phyloP scores from a whole-genome alignment of 2,329 filamentous ascomycete species.

The Ascochyta rabiei region DNA sequence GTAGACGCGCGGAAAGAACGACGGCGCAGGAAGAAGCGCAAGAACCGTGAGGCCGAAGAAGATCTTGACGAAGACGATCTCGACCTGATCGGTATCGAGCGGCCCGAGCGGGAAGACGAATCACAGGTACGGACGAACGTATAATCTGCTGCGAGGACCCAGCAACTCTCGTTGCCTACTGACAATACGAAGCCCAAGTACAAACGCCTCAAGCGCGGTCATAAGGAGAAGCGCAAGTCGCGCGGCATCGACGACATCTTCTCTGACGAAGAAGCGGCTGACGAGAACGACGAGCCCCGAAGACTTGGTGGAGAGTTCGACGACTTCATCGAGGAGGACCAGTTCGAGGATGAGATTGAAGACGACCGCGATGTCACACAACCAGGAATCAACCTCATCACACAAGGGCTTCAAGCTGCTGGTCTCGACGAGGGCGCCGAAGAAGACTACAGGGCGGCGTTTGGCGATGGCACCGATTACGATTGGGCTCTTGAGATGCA shows the following conservation, averaged over 20 bases:
- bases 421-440: slow-evolving; percentile 90
- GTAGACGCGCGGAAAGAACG: slow-evolving; percentile 63
- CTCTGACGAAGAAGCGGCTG: slow-evolving; percentile 85
- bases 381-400: slow-evolving; percentile 72
- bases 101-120: slow-evolving; percentile 66
- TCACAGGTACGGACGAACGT: slow-evolving; percentile 65
- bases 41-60: slow-evolving; percentile 79
- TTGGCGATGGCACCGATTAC: slow-evolving; percentile 94
- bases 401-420: slow-evolving; percentile 76
- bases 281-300: slow-evolving; percentile 54
- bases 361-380: slow-evolving; percentile 83
- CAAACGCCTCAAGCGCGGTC: slow-evolving; percentile 94
- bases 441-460: slow-evolving; percentile 95
- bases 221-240: slow-evolving; percentile 69
- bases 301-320: slow-evolving; percentile 48
- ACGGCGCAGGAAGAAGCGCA: slow-evolving; percentile 76
- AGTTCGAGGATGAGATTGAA: slow-evolving; percentile 80
- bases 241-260: slow-evolving; percentile 91
- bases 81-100: slow-evolving; percentile 87
- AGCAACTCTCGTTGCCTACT: slow-evolving; percentile 5
- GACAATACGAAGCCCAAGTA: slow-evolving; percentile 75
- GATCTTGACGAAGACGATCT: slow-evolving; percentile 92
- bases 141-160: neutral
- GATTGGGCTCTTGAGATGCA: slow-evolving; percentile 92
- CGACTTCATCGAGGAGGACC: slow-evolving; percentile 97